phyloP scores from a whole-genome alignment of 257 asterid genomes.

The Nicotiana undulata region DNA sequence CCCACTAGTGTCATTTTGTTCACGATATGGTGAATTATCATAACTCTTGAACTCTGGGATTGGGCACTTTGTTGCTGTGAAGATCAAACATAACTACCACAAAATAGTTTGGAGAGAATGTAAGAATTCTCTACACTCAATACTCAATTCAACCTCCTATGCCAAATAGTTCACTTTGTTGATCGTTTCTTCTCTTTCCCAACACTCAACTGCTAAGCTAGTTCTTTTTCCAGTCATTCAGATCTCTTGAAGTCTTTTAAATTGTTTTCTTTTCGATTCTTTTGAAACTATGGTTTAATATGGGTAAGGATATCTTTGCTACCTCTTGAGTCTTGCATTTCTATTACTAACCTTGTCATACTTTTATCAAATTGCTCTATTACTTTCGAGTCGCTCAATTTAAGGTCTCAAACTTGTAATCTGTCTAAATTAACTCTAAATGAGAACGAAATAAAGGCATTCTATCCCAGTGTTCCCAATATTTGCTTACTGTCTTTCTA shows the following conservation, averaged over 20 bases:
- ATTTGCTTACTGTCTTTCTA: background rate
- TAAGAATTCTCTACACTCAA: background rate
- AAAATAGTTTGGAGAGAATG: background rate
- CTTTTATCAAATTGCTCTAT: background rate
- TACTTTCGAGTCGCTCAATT: background rate
- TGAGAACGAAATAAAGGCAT: background rate
- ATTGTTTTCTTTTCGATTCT: background rate
- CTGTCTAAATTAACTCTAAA: background rate
- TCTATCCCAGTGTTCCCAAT: background rate
- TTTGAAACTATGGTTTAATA: background rate
- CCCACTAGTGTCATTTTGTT: no score
- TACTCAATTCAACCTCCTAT: background rate
- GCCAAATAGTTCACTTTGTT: background rate
- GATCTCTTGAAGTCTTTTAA: background rate
- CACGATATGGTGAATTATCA: background rate
- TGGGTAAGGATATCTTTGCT: background rate
- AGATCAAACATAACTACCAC: background rate
- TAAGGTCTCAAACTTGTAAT: background rate
- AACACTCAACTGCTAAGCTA: background rate
- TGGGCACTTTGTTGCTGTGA: background rate
- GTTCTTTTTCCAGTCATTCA: background rate
- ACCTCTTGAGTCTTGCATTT: background rate
- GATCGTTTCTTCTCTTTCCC: background rate
- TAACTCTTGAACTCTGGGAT: background rate
- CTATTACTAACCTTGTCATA: background rate